A percentile compares a stretch with the other conserved stretches of the same genome.
These are phyloP conservation scores for Seiridium cupressi DNA, from an alignment of 2,329 filamentous ascomycete genomes.

Conservation along the genomic window DNA sequence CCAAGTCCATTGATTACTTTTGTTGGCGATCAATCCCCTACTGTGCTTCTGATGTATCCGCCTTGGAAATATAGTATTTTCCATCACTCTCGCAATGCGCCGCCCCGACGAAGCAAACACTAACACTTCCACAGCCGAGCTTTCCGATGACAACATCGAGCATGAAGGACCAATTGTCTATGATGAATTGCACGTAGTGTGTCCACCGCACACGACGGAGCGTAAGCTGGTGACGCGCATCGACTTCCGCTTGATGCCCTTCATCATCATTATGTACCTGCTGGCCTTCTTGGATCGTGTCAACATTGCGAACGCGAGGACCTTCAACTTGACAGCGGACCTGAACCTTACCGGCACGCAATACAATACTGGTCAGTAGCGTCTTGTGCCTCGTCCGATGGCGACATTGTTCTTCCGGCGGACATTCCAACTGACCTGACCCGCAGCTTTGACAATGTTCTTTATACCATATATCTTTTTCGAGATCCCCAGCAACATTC, in stretches of 20 bases:
- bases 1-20: not conserved
- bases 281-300: slow-evolving; percentile 54
- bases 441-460: slow-evolving; percentile 66
- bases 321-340: slow-evolving; percentile 64
- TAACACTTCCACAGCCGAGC: slow-evolving; percentile 10
- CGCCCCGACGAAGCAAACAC: not conserved
- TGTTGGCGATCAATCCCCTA: not conserved
- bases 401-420: no score
- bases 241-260: slow-evolving; percentile 70
- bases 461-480: slow-evolving; percentile 75
- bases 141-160: slow-evolving; percentile 23
- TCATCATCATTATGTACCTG: slow-evolving; percentile 61
- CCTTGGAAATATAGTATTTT: not conserved
- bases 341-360: slow-evolving; percentile 56
- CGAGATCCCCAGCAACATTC: slow-evolving; percentile 71
- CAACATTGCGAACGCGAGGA: slow-evolving; percentile 75
- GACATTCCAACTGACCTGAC: slow-evolving; percentile 11
- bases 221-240: slow-evolving; percentile 66
- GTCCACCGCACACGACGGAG: slow-evolving; percentile 59
- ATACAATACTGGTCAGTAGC: slow-evolving; percentile 61
- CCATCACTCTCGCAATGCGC: not conserved
- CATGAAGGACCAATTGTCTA: slow-evolving; percentile 20
- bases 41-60: not conserved
- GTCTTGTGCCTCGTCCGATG: no score
- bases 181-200: slow-evolving; percentile 32